These are phyloP conservation scores for Fomes fomentarius DNA, from an alignment of 1,284 basidiomycete species.

Conservation along the genomic window DNA sequence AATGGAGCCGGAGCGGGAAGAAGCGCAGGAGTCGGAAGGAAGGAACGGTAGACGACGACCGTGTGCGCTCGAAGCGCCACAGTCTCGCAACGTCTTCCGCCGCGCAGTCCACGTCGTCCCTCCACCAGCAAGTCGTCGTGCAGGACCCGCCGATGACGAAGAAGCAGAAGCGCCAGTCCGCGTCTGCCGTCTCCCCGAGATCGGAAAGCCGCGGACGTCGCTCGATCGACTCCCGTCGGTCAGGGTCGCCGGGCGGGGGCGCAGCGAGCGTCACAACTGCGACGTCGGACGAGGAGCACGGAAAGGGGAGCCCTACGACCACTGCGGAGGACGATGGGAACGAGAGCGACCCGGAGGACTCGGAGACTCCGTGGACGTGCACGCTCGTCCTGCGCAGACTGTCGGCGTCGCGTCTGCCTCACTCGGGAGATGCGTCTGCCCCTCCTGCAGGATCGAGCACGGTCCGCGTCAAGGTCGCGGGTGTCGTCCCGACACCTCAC, in stretches of 20 bases:
- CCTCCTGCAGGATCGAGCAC: constrained; percentile 12
- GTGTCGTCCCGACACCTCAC: constrained; percentile 90
- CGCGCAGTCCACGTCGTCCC: constrained; percentile 31
- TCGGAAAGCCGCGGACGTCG: constrained; percentile 5
- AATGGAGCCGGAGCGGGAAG: constrained; percentile 63
- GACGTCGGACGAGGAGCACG: constrained; percentile 26
- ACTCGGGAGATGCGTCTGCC: constrained; percentile 5
- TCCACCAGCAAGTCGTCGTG: constrained; percentile 20
- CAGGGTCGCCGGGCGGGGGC: constrained; percentile 22
- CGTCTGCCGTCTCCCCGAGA: constrained; percentile 1
- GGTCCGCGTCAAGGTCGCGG: constrained; percentile 65
- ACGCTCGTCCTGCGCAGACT: constrained; percentile 56
- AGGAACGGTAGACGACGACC: constrained; percentile 19
- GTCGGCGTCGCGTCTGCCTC: constrained; percentile 13
- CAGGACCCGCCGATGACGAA: constrained; percentile 14
- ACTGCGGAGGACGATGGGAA: constrained; percentile 48
- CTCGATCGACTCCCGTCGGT: constrained; percentile 29
- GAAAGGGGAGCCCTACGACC: constrained; percentile 23
- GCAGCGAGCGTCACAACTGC: constrained; percentile 20
- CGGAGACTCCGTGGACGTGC: constrained; percentile 94
- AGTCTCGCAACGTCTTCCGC: constrained; percentile 27
- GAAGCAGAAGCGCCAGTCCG: constrained; percentile 19
- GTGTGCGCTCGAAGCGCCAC: constrained; percentile 19
- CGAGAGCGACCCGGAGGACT: constrained; percentile 92
- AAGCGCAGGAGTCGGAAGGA: constrained; percentile 32